Percentiles rank a stretch among this genome's conserved stretches.
Evolutionary conservation across 2,329 filamentous ascomycete species (phyloP).

Genomic region (Daldinia sp.): DNA sequence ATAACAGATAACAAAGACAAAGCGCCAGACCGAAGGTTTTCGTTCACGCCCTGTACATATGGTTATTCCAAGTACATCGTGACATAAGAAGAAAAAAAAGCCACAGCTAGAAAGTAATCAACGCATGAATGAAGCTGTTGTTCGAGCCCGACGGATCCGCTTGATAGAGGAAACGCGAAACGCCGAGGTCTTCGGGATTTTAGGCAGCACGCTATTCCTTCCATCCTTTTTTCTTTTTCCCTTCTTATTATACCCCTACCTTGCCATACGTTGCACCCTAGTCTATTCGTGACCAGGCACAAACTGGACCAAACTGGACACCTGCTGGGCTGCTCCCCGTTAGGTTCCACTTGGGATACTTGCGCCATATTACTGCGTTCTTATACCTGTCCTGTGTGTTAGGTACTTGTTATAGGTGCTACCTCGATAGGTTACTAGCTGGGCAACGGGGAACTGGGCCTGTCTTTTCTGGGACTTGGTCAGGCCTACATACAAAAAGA

Average conservation of each 20-base stretch:
- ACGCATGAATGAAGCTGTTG: constrained; percentile 37
- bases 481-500: constrained; percentile 28
- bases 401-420: constrained; percentile 1
- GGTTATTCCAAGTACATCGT: constrained; percentile 15
- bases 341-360: constrained; percentile 10
- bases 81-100: constrained; percentile 23
- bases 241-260: constrained; percentile 28
- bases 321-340: constrained; percentile 9
- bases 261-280: constrained; percentile 39
- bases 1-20: constrained; percentile 24
- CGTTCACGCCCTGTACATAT: constrained; percentile 5
- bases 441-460: constrained; percentile 26
- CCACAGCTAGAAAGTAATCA: constrained; percentile 24
- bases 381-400: constrained; percentile 28
- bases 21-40: constrained; percentile 20
- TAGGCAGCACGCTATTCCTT: constrained; percentile 37
- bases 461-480: constrained; percentile 20
- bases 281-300: constrained; percentile 41
- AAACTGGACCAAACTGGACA: constrained; percentile 34
- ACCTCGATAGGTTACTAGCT: constrained; percentile 11
- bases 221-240: constrained; percentile 20
- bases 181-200: constrained; percentile 35
- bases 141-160: constrained; percentile 46
- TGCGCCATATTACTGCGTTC: constrained; percentile 38
- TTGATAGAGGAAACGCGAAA: constrained; percentile 32